Percentiles rank a stretch among this genome's conserved stretches.
Conservation (phyloP, 805 yeast species). For the Isabelozyma rhagii region DNA sequence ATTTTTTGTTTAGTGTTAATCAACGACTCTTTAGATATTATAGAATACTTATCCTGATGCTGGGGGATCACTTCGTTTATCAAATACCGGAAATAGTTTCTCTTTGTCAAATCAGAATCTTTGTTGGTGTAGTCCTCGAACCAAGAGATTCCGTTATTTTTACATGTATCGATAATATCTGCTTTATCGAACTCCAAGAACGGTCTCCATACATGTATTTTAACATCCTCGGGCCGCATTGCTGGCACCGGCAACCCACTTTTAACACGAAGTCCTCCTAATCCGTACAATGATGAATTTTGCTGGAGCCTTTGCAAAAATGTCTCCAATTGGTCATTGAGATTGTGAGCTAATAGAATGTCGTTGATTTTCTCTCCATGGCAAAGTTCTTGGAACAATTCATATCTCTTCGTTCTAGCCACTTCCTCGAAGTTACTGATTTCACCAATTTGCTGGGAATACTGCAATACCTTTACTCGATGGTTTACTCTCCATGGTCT, state of each 20-base stretch:
- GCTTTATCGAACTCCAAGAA: constrained; percentile 44
- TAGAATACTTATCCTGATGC: constrained; percentile 1
- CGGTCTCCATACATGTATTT: constrained; percentile 46
- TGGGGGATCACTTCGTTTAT: constrained; percentile 20
- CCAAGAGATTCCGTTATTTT: constrained; percentile 45
- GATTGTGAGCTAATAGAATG: constrained; percentile 65
- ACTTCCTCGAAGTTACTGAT: constrained; percentile 51
- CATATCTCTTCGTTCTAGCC: constrained; percentile 57
- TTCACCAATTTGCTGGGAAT: constrained; percentile 18
- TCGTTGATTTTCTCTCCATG: constrained; percentile 20
- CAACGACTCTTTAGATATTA: constrained; percentile 1
- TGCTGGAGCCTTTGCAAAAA: constrained; percentile 50
- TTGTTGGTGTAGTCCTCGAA: constrained; percentile 68
- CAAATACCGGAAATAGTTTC: constrained; percentile 53
- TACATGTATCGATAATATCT: constrained; percentile 46
- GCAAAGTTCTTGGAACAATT: constrained; percentile 43
- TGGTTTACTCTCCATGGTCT: constrained; percentile 34
- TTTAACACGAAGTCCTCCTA: constrained; percentile 47
- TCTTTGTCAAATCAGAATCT: constrained; percentile 49
- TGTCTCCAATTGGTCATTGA: constrained; percentile 73
- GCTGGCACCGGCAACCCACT: constrained; percentile 21
- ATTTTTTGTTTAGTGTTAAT: constrained; percentile 1
- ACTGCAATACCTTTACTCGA: constrained; percentile 21
- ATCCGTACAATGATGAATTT: constrained; percentile 48
- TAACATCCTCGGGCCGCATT: neutral